phyloP scores from a whole-genome alignment of 495 filamentous ascomycete genomes.

The Xylaria flabelliformis region DNA sequence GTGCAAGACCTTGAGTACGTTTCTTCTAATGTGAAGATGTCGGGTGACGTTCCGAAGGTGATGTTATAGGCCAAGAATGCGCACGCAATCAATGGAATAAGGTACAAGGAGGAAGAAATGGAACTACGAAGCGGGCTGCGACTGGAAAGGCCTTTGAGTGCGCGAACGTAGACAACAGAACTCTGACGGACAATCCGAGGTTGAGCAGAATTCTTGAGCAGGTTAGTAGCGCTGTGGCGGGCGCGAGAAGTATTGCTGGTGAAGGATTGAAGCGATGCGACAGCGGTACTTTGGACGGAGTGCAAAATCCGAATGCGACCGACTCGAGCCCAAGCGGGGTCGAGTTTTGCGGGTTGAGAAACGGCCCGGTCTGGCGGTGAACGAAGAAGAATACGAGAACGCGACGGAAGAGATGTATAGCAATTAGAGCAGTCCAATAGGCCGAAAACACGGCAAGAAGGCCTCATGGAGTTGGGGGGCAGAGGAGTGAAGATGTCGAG shows the following conservation, averaged over 20 bases:
- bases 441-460: not conserved
- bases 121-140: constrained; percentile 22
- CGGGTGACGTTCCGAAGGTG: not conserved
- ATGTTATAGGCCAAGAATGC: constrained; percentile 17
- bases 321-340: constrained; percentile 19
- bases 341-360: constrained; percentile 2
- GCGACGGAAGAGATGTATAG: not conserved
- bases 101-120: constrained; percentile 17
- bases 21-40: constrained; percentile 1
- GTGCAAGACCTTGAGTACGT: not conserved
- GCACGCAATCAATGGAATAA: constrained; percentile 18
- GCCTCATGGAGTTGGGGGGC: constrained; percentile 20
- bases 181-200: not conserved
- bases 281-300: not conserved
- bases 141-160: not conserved
- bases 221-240: not conserved
- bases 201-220: not conserved
- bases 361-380: constrained; percentile 19
- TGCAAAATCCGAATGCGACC: constrained; percentile 8
- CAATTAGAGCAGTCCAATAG: not conserved
- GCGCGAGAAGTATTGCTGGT: not conserved
- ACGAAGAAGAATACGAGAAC: not conserved
- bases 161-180: not conserved
- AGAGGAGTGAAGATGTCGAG: constrained; percentile 1
- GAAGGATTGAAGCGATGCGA: constrained; percentile 12